These are phyloP conservation scores for Penicillium sp. DNA, from an alignment of 2,329 filamentous ascomycete genomes.

Conservation along the genomic window DNA sequence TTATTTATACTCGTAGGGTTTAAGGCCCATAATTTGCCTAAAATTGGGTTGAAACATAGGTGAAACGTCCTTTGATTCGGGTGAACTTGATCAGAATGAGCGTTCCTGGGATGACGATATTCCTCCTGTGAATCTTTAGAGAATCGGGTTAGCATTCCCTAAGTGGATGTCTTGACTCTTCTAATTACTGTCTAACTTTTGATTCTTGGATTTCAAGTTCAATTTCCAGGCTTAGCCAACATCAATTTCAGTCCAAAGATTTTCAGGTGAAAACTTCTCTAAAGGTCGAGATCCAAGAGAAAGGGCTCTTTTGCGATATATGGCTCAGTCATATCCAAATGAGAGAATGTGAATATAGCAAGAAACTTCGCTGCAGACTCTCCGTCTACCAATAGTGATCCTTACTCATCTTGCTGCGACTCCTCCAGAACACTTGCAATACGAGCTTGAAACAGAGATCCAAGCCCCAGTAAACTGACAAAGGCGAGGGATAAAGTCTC, in stretches of 20 bases:
- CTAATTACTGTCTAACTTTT: too few relatives aligned
- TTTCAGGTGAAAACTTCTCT: not conserved
- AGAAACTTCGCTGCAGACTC: too few relatives aligned
- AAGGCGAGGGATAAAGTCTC: not conserved
- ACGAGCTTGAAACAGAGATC: not conserved
- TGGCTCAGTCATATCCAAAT: not conserved
- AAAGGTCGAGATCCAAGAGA: not conserved
- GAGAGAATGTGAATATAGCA: too few relatives aligned
- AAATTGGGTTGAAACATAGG: not conserved
- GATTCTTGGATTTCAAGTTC: too few relatives aligned
- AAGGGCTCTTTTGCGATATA: not conserved
- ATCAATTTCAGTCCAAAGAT: not conserved
- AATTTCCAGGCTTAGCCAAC: not conserved
- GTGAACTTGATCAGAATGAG: not conserved
- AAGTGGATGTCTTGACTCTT: too few relatives aligned
- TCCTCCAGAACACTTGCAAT: not conserved
- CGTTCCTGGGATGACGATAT: not conserved
- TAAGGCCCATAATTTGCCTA: not conserved
- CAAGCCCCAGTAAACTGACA: not conserved
- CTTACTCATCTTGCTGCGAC: not conserved
- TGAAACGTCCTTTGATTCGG: not conserved
- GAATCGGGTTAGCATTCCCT: too few relatives aligned
- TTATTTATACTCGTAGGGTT: not conserved
- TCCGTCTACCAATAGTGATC: not conserved
- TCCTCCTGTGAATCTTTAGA: not conserved